Percentiles rank a stretch among this genome's conserved stretches.
These are phyloP conservation scores for Cyclotella cryptica DNA, from an alignment of 108 stramenopile species.

Conservation along the genomic window DNA sequence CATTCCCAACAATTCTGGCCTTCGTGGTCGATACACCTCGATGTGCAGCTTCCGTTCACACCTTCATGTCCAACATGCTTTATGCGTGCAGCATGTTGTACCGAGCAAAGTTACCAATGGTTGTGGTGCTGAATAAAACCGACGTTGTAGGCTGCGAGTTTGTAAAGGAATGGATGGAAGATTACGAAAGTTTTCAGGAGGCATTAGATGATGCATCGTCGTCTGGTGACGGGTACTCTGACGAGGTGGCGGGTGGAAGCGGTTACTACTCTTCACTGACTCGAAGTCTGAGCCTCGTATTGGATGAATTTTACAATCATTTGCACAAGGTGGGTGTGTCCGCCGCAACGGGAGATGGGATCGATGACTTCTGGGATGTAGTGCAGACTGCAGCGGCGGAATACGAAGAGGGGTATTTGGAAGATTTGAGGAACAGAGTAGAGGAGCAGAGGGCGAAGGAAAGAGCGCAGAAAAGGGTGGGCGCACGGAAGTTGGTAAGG, in stretches of 20 bases:
- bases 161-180: slow-evolving; percentile 97
- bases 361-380: slow-evolving; percentile 88
- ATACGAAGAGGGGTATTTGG: slow-evolving; percentile 89
- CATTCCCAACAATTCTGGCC: slow-evolving; percentile 95
- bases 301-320: slow-evolving; percentile 97
- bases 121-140: slow-evolving; percentile 96
- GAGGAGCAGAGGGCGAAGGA: slow-evolving; percentile 82
- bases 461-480: slow-evolving; percentile 65
- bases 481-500: slow-evolving; percentile 56
- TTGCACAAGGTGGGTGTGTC: slow-evolving; percentile 91
- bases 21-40: slow-evolving; percentile 98
- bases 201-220: slow-evolving; percentile 80
- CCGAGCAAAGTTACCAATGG: slow-evolving; percentile 93
- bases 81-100: slow-evolving; percentile 98
- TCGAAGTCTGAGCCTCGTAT: slow-evolving; percentile 89
- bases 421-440: slow-evolving; percentile 84
- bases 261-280: slow-evolving; percentile 94
- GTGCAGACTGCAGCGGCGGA: slow-evolving; percentile 80
- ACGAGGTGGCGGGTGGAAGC: slow-evolving; percentile 47
- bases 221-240: slow-evolving; percentile 44
- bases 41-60: slow-evolving; percentile 90
- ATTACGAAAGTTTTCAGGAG: slow-evolving; percentile 97
- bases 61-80: slow-evolving; percentile 99
- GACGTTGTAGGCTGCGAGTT: slow-evolving; percentile 90
- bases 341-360: slow-evolving; percentile 94